Evolutionary conservation across 1,284 basidiomycete genomes (phyloP), one percentile per base, ranked within the genome.

Genomic region (Ustilago xerochloae): DNA sequence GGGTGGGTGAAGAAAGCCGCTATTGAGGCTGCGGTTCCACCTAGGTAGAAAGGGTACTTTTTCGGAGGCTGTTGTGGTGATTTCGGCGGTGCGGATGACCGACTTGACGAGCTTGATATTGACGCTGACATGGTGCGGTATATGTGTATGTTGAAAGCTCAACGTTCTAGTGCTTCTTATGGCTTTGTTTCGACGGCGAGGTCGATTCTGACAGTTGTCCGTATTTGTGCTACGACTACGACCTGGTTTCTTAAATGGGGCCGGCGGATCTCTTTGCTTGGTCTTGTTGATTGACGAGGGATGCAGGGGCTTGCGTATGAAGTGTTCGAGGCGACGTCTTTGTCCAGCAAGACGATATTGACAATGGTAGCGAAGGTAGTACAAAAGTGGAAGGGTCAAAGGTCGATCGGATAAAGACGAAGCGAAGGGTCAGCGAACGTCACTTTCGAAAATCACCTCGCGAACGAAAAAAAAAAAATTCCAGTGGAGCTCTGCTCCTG

Each of bases 1-100:
- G 85, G 85, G 52, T 85, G 85, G 5, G 84, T 85, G 53, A 74
- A 80, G 38, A 67, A 68, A 10, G 83, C 81, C 6, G 84, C 81
- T 43, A 84, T 68, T 15, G 77, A 80, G 1, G 83, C 81, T 6
- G 83, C 77, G 1, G 65, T 57, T 8, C 83, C 83, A 24, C 81
- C 82, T 3, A 84, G 76, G 61, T 73, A 84, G 63, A 82, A 84
- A 9, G 81, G 81, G 55, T 82, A 82, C 15, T 59, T 61, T 45
- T 53, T 60, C 4, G 64, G 16, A 16, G 50, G 22, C 26, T 43
- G 50, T 30, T 52, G 50, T 18, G 51, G 39, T 45, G 28, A 22
- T 41, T 45, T 48, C 9, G 39, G 8, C 24, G 64, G 9, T 1
- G 46, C 12, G 8, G 56, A 30, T 5, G 49, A 24, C 30, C 35